Percentiles rank a stretch among this genome's conserved stretches.
Conservation (phyloP, 2,329 filamentous ascomycete species). For the Calonectria henricotiae region DNA sequence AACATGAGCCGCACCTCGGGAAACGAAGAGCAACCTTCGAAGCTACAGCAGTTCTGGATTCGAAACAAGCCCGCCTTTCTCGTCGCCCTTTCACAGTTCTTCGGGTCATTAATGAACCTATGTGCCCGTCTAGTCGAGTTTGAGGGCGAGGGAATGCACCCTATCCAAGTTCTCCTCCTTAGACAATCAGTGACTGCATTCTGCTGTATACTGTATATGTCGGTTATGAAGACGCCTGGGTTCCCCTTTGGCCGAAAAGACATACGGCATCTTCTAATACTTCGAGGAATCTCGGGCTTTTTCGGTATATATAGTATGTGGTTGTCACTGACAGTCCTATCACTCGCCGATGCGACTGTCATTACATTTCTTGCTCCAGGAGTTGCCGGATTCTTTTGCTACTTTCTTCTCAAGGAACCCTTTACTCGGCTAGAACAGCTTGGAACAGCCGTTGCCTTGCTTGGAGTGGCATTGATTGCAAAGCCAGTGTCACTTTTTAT, state of each 20-base stretch:
- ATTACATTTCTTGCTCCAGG: conserved; percentile 90
- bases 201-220: conserved; percentile 82
- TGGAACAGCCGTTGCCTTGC: conserved; percentile 81
- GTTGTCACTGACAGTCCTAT: conserved; percentile 80
- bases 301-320: conserved; percentile 87
- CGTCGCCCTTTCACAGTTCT: conserved; percentile 84
- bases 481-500: conserved; percentile 75
- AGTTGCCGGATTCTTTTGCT: conserved; percentile 85
- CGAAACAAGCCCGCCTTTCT: conserved; percentile 81
- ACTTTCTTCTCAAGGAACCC: conserved; percentile 80
- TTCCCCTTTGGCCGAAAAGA: conserved; percentile 80
- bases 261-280: conserved; percentile 78
- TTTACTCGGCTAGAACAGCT: conserved; percentile 86
- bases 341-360: conserved; percentile 89
- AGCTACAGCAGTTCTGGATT: conserved; percentile 67
- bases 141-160: conserved; percentile 81
- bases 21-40: conserved; percentile 39
- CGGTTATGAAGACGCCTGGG: conserved; percentile 76
- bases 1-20: conserved; percentile 24
- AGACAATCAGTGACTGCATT: conserved; percentile 83
- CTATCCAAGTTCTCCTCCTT: conserved; percentile 87
- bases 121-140: conserved; percentile 83
- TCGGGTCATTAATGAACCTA: conserved; percentile 89
- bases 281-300: conserved; percentile 80
- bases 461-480: conserved; percentile 88